Evolutionary conservation across 345 rosid species (phyloP), one percentile per base, ranked within the genome.

Genomic region (Iberis pinnata): DNA sequence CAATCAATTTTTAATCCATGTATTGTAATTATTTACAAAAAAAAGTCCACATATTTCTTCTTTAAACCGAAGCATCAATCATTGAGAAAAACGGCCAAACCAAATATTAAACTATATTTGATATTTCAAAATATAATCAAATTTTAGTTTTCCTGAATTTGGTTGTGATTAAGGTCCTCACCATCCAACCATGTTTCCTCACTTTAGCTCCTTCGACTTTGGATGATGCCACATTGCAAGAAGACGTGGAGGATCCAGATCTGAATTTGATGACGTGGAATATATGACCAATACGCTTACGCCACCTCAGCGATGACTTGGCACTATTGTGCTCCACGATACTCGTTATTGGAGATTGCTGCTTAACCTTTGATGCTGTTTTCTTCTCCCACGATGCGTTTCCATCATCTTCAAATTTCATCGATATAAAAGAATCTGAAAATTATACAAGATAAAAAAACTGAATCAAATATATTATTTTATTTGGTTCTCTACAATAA

Each of bases 371-470:
- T 16, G 92, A 71, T 50, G 72, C 55, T 65, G 70, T 73, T 61
- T 75, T 76, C 68, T 76, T 88, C 56, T 88, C 98, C 98, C 98
- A 88, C 4, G 85, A 88, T 11, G 88, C 86, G 37, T 63, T 77
- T 4, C 97, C 98, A 65, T 85, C 80, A 54, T 80, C 73, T 69
- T 82, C 97, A 60, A 92, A 88, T 67, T 85, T 81, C 13, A 92
- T 92, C 9, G 97, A 88, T 67, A 92, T 92, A 56, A 92, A 92
- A 0, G 98, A 85, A 50, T 85, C 98, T 88, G 85, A 58, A 58
- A 71, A 43, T 61, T 53, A n/a, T n/a, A n/a, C n/a, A n/a, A 9
- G 13, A 46, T n/a, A 5, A 20, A 43, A 43, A 6, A 7, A 17
- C 25, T 35, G 4, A 32, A 29, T 41, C 17, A 53, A 2, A n/a